phyloP scores from a whole-genome alignment of 257 asterid genomes.

The Handroanthus guayacan region DNA sequence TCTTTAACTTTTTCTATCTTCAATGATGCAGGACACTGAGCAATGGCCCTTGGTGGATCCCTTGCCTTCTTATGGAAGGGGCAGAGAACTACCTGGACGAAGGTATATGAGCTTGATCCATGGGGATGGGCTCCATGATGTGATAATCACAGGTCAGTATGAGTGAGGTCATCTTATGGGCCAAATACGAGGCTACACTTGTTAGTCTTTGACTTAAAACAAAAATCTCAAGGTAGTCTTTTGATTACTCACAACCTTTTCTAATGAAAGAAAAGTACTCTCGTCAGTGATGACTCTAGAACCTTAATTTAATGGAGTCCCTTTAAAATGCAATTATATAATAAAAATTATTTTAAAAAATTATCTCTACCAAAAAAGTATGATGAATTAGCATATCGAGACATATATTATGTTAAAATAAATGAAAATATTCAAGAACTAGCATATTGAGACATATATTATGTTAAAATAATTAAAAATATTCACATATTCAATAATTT shows the following conservation, averaged over 20 bases:
- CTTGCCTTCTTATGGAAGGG: constrained; percentile 81
- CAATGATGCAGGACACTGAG: constrained; percentile 61
- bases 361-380: no score
- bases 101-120: constrained; percentile 69
- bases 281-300: background rate
- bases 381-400: no score
- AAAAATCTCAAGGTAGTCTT: constrained; percentile 14
- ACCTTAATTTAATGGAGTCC: no score
- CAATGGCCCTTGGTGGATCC: constrained; percentile 65
- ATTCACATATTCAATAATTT: no score
- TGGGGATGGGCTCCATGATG: constrained; percentile 65
- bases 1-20: constrained; percentile 8
- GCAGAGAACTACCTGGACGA: constrained; percentile 72
- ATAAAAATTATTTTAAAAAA: no score
- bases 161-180: constrained; percentile 16
- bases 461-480: no score
- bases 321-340: no score
- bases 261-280: background rate
- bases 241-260: background rate
- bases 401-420: no score
- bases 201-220: background rate
- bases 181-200: constrained; percentile 15
- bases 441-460: no score
- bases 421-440: no score
- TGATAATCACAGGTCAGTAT: constrained; percentile 66